These are phyloP conservation scores for Suillus plorans DNA, from an alignment of 768 basidiomycete species.

Conservation along the genomic window DNA sequence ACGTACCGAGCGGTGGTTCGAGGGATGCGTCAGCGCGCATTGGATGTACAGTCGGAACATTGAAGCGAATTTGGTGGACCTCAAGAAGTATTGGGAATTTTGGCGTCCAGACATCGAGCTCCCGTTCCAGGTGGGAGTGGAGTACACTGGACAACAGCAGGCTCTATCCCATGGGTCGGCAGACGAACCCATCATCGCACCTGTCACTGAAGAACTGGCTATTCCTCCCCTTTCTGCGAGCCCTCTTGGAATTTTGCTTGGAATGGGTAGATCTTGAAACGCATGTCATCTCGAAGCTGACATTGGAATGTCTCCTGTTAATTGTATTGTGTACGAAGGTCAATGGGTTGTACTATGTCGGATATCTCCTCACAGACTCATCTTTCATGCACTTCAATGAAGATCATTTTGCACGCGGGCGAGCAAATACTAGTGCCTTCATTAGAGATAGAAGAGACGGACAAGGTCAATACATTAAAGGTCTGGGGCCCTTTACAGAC, in stretches of 20 bases:
- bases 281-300: neutral
- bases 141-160: constrained; percentile 1
- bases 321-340: neutral
- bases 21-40: constrained; percentile 26
- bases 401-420: neutral
- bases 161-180: neutral
- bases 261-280: neutral
- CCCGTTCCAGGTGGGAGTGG: constrained; percentile 15
- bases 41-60: constrained; percentile 24
- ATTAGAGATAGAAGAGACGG: neutral
- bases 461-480: neutral
- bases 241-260: constrained; percentile 3
- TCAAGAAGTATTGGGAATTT: constrained; percentile 25
- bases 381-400: neutral
- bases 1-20: constrained; percentile 32
- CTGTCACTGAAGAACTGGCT: neutral
- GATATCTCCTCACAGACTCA: neutral
- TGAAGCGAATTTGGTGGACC: constrained; percentile 23
- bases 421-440: too few species aligned
- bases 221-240: neutral
- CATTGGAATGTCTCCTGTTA: neutral
- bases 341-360: neutral
- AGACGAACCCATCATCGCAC: constrained; percentile 3
- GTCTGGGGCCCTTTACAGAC: neutral
- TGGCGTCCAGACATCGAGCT: constrained; percentile 24